These are phyloP conservation scores for Penicillium chermesinum DNA, from an alignment of 495 filamentous ascomycete species.

Conservation along the genomic window DNA sequence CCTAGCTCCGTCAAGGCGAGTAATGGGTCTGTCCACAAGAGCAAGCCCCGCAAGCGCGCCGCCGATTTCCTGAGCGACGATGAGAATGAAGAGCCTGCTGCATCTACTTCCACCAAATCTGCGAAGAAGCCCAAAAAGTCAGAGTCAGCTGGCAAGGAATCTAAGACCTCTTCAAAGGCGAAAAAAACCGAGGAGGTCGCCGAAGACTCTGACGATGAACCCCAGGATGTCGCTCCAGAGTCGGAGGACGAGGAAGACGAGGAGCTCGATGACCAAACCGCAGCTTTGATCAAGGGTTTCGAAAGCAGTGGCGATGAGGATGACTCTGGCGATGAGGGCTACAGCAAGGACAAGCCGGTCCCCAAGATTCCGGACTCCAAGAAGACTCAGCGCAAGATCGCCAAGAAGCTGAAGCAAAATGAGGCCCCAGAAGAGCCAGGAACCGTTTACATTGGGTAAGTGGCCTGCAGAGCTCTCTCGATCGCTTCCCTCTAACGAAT, in stretches of 20 bases:
- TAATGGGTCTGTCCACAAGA: slow-evolving; percentile 31
- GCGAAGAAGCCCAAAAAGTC: slow-evolving; percentile 42
- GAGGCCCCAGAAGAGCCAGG: slow-evolving; percentile 54
- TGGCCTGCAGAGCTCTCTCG: background rate
- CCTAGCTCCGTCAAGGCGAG: slow-evolving; percentile 28
- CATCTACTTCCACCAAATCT: slow-evolving; percentile 12
- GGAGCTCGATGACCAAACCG: slow-evolving; percentile 60
- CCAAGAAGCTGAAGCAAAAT: slow-evolving; percentile 43
- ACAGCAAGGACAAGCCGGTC: slow-evolving; percentile 53
- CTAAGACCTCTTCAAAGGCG: slow-evolving; percentile 24
- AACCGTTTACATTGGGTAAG: slow-evolving; percentile 75
- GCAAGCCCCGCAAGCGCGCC: slow-evolving; percentile 51
- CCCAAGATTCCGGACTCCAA: slow-evolving; percentile 57
- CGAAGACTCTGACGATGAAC: slow-evolving; percentile 28
- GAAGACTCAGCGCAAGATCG: slow-evolving; percentile 54
- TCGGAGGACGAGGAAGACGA: slow-evolving; percentile 13
- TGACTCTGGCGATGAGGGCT: slow-evolving; percentile 47
- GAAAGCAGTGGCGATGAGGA: slow-evolving; percentile 72
- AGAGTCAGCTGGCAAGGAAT: slow-evolving; percentile 32
- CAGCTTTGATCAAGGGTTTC: slow-evolving; percentile 67
- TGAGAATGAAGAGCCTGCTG: slow-evolving; percentile 29
- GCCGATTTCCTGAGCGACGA: slow-evolving; percentile 48
- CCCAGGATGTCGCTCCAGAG: slow-evolving; percentile 21
- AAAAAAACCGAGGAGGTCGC: slow-evolving; percentile 28
- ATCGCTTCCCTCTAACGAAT: slow-evolving; percentile 3